A percentile compares a stretch with the other conserved stretches of the same genome.
These are phyloP conservation scores for Dryadomyces quercivorus DNA, from an alignment of 2,329 filamentous ascomycete species.

Conservation along the genomic window DNA sequence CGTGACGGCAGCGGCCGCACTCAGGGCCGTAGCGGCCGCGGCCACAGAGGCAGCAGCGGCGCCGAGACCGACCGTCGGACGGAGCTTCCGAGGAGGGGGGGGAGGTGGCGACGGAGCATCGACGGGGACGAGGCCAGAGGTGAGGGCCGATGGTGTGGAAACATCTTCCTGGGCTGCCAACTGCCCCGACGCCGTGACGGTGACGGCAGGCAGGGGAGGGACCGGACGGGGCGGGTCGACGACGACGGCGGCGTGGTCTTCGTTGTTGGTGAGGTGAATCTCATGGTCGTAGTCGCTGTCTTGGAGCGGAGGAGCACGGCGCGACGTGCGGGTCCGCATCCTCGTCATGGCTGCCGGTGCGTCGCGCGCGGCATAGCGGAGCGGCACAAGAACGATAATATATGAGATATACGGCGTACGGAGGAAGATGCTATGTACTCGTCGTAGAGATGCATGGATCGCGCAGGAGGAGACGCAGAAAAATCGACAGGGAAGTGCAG, in stretches of 20 bases:
- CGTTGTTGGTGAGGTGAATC: conserved; percentile 54
- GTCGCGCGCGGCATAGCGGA: background rate
- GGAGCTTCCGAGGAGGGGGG: background rate
- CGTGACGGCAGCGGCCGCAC: background rate
- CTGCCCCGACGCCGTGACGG: background rate
- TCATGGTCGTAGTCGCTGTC: conserved; percentile 58
- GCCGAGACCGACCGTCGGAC: background rate
- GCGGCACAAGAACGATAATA: background rate
- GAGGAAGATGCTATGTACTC: too few relatives aligned
- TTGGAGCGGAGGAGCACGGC: conserved; percentile 41
- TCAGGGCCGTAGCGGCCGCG: background rate
- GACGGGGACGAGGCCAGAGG: too few relatives aligned
- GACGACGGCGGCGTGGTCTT: conserved; percentile 9
- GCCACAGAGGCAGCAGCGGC: background rate
- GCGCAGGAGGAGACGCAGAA: too few relatives aligned
- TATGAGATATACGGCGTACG: background rate
- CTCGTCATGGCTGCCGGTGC: conserved; percentile 22
- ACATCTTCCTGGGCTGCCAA: too few relatives aligned
- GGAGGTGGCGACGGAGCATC: background rate
- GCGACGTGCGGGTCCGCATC: conserved; percentile 33
- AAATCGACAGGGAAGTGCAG: too few relatives aligned
- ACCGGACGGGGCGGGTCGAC: background rate
- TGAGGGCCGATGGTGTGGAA: background rate
- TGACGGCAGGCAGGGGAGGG: background rate
- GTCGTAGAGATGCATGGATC: too few relatives aligned